These are phyloP conservation scores for Kodamaea leandrae DNA, from an alignment of 805 yeast species.

Conservation along the genomic window DNA sequence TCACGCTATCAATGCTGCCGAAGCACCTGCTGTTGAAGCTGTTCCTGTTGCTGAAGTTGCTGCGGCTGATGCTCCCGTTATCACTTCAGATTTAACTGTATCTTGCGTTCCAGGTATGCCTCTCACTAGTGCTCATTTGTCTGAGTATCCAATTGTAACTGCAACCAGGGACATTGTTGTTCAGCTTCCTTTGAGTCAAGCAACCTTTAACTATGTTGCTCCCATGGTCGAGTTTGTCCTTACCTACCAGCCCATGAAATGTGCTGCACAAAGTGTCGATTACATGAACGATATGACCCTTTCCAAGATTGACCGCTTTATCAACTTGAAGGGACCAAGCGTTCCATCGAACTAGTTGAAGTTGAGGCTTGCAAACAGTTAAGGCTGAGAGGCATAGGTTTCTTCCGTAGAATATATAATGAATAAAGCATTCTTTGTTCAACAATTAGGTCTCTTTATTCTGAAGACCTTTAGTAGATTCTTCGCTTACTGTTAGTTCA, in stretches of 20 bases:
- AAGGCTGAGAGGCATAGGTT: neutral
- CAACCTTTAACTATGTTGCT: slow-evolving; percentile 1
- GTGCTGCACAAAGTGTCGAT: slow-evolving; percentile 51
- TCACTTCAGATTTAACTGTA: neutral
- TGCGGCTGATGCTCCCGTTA: neutral
- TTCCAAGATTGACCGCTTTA: slow-evolving; percentile 46
- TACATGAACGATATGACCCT: slow-evolving; percentile 54
- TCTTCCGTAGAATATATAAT: neutral
- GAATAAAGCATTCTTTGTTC: neutral
- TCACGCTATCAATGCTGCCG: neutral
- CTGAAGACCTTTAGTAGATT: no score
- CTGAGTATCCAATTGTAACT: slow-evolving; percentile 9
- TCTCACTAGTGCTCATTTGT: slow-evolving; percentile 7
- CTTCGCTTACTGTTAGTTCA: no score
- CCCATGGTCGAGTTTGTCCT: slow-evolving; percentile 5
- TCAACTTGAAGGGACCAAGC: neutral
- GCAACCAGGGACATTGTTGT: slow-evolving; percentile 4
- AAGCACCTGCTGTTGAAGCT: neutral
- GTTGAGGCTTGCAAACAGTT: no score
- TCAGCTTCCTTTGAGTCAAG: slow-evolving; percentile 3
- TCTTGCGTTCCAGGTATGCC: slow-evolving; percentile 7
- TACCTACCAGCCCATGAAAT: slow-evolving; percentile 36
- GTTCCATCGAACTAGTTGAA: no score
- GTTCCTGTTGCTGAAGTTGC: neutral
- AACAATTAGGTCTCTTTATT: neutral